These are phyloP conservation scores for Brassica hybrid DNA, from an alignment of 441 rosid species.

Conservation along the genomic window DNA sequence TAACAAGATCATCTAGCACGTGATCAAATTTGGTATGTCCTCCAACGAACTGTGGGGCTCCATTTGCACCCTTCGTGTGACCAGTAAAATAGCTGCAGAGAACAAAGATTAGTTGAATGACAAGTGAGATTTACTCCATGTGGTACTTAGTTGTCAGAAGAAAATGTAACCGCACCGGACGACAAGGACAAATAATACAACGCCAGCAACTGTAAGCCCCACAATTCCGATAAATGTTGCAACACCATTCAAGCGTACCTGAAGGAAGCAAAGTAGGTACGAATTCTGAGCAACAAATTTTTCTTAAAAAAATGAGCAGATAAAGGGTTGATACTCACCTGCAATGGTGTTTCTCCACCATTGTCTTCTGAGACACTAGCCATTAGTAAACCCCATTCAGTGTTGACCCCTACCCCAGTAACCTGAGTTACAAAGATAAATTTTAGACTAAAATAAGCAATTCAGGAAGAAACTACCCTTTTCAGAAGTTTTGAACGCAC, in stretches of 20 bases:
- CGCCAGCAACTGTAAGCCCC: constrained; percentile 86
- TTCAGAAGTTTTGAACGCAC: constrained; percentile 11
- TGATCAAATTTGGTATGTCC: constrained; percentile 67
- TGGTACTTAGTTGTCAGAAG: constrained; percentile 15
- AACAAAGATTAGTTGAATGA: constrained; percentile 32
- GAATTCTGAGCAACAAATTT: constrained; percentile 22
- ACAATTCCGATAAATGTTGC: constrained; percentile 62
- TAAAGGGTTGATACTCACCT: constrained; percentile 51
- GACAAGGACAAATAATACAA: constrained; percentile 79
- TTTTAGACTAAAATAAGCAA: neutral
- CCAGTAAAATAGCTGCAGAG: constrained; percentile 81
- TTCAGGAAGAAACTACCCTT: neutral
- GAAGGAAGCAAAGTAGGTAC: constrained; percentile 19
- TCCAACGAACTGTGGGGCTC: constrained; percentile 53
- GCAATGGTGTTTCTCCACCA: constrained; percentile 90
- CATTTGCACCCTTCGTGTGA: constrained; percentile 56
- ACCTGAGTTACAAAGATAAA: constrained; percentile 54
- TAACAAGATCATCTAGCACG: constrained; percentile 75
- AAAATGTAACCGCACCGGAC: constrained; percentile 58
- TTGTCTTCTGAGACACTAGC: constrained; percentile 11
- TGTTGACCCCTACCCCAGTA: constrained; percentile 79
- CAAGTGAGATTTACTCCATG: constrained; percentile 20
- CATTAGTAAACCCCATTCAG: constrained; percentile 9
- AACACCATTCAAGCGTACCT: constrained; percentile 82
- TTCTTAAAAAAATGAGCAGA: neutral